Base-by-base conservation (phyloP, 83 land plant genomes). In the Isoetes engelmannii region DNA sequence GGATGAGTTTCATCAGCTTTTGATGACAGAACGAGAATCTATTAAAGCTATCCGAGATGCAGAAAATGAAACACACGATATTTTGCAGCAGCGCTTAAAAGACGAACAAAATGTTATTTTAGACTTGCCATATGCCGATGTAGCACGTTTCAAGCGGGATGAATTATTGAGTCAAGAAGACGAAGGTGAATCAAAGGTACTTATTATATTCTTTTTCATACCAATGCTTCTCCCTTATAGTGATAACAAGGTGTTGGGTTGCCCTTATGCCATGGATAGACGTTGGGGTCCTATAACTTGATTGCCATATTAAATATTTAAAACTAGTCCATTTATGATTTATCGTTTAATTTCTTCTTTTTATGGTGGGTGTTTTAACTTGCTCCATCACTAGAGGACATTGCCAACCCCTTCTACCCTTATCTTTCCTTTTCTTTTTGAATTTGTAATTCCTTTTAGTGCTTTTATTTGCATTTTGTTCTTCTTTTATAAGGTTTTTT, bases 101-200 rank as follows among this genome's bases (percentile, higher is more conserved):
- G 80, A 77, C 7, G 80, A 77, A 54, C 80, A 77, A 67, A 73
- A 74, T 53, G 76, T 77, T 42, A 72, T 67, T 19, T 45, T 77
- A 4, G 44, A 59, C 48, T 65, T 72, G 6, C 80, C 76, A 4
- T 77, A 72, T 55, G 58, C 77, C 48, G 80, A 77, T 21, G 63
- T 77, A 9, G 80, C 80, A 19, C 69, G 77, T 47, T 48, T 77
- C 4, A 77, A 77, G 67, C 70, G 72, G 43, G 80, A 77, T 7
- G 67, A 67, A 4, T 0, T 44, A 13, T 55, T 47, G 37, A 28
- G 37, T 28, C 75, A 57, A 45, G 75, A 77, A 54, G 69, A 45
- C 7, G 75, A 67, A 71, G 67, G 64, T 45, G 69, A 63, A 55
- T 4, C 5, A 45, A 64, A 56, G 66, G 65, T 76, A 54, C 12